phyloP scores from a whole-genome alignment of 768 basidiomycete species.

The Hypholoma fasciculare region DNA sequence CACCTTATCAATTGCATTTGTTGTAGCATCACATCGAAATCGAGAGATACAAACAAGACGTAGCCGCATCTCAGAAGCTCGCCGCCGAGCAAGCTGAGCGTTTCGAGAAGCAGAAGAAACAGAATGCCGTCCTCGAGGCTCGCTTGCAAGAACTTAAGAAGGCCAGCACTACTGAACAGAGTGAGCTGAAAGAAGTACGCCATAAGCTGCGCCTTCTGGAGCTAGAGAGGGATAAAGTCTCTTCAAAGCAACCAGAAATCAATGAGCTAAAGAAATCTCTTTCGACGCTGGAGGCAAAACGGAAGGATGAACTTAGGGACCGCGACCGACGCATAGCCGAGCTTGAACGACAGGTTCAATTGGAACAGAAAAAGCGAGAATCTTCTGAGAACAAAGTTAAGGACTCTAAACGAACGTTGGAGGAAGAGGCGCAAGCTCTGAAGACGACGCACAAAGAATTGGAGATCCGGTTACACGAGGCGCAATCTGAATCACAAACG shows the following conservation, averaged over 20 bases:
- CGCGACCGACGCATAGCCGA: slow-evolving; percentile 55
- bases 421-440: slow-evolving; percentile 38
- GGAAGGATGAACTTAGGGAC: slow-evolving; percentile 55
- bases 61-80: slow-evolving; percentile 46
- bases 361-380: slow-evolving; percentile 54
- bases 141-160: slow-evolving; percentile 65
- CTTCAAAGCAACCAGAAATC: slow-evolving; percentile 51
- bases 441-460: slow-evolving; percentile 31
- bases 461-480: slow-evolving; percentile 36
- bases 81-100: slow-evolving; percentile 52
- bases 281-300: slow-evolving; percentile 46
- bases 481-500: slow-evolving; percentile 34
- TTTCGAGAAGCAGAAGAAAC: slow-evolving; percentile 63
- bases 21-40: slow-evolving; percentile 58
- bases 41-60: slow-evolving; percentile 60
- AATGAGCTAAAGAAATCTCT: slow-evolving; percentile 51
- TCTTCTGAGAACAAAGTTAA: slow-evolving; percentile 42
- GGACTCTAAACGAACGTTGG: slow-evolving; percentile 40
- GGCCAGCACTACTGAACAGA: slow-evolving; percentile 45
- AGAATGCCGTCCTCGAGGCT: slow-evolving; percentile 54
- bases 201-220: slow-evolving; percentile 58
- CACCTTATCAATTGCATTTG: not conserved
- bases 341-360: slow-evolving; percentile 48
- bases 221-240: slow-evolving; percentile 53
- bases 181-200: slow-evolving; percentile 63